Conservation (phyloP, 768 basidiomycete genomes). For the Hygrocybe coccinea region DNA sequence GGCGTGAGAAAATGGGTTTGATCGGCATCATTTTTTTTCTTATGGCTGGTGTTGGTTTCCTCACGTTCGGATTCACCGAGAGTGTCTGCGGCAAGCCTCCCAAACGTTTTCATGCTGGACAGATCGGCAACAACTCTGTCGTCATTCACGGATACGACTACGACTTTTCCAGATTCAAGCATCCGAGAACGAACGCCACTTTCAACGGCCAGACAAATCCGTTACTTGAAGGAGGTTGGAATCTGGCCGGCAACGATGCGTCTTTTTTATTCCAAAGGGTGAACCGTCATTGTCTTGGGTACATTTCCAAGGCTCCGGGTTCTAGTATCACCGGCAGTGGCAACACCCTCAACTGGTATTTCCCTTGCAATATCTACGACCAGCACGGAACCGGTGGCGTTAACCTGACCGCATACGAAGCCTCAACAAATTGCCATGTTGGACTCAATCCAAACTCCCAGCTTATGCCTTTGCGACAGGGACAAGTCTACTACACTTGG, state of each 20-base stretch:
- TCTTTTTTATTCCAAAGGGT: constrained; percentile 94
- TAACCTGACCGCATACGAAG: constrained; percentile 68
- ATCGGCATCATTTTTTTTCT: constrained; percentile 71
- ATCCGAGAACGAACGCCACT: constrained; percentile 59
- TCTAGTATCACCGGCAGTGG: constrained; percentile 67
- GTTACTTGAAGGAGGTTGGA: constrained; percentile 69
- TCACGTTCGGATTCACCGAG: constrained; percentile 97
- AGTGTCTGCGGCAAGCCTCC: constrained; percentile 86
- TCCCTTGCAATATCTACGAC: constrained; percentile 89
- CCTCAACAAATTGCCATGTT: constrained; percentile 68
- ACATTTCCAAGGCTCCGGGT: constrained; percentile 67
- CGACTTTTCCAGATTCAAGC: constrained; percentile 81
- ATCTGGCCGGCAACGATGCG: constrained; percentile 81
- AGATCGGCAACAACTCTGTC: constrained; percentile 73
- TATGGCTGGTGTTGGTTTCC: constrained; percentile 93
- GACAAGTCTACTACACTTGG: constrained; percentile 95
- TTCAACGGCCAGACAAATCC: constrained; percentile 87
- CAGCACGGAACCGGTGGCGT: constrained; percentile 58
- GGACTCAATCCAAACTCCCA: constrained; percentile 46
- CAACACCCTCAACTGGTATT: constrained; percentile 81
- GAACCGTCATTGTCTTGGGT: constrained; percentile 72
- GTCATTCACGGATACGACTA: constrained; percentile 95
- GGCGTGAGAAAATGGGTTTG: constrained; percentile 97
- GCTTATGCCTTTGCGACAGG: constrained; percentile 55
- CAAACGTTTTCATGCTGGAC: constrained; percentile 76